These are phyloP conservation scores for Xerocomus spinulosus DNA, from an alignment of 768 basidiomycete genomes.

Conservation along the genomic window DNA sequence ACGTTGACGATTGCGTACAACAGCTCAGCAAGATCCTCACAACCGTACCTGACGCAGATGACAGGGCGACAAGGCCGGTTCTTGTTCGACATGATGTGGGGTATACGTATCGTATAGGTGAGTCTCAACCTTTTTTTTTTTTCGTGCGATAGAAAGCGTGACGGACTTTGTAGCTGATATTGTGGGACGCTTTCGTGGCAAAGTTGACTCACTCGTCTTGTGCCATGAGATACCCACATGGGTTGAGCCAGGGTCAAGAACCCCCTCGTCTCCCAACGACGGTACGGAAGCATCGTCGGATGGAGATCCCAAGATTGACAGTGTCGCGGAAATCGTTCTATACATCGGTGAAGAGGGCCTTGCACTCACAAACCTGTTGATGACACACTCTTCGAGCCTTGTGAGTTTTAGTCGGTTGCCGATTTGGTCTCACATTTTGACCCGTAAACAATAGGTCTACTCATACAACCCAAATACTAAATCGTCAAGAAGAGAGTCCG, in stretches of 20 bases:
- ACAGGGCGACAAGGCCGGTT: constrained; percentile 29
- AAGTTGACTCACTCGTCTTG: constrained; percentile 29
- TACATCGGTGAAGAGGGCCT: constrained; percentile 81
- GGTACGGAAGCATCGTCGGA: not conserved
- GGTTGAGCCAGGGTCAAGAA: constrained; percentile 11
- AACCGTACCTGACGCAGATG: not conserved
- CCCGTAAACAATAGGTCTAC: constrained; percentile 52
- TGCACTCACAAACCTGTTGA: constrained; percentile 76
- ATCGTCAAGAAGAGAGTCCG: constrained; percentile 52
- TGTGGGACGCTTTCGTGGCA: constrained; percentile 17
- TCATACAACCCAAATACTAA: constrained; percentile 63
- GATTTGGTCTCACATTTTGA: not conserved
- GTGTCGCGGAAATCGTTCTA: constrained; percentile 30
- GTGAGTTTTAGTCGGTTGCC: constrained; percentile 36
- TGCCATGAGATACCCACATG: constrained; percentile 35
- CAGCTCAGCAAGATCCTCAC: constrained; percentile 37
- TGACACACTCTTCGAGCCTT: constrained; percentile 66
- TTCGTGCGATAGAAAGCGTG: not conserved
- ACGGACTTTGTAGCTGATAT: constrained; percentile 14
- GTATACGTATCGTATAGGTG: constrained; percentile 67
- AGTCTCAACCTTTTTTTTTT: not conserved
- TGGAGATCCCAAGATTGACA: not conserved
- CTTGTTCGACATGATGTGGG: constrained; percentile 73
- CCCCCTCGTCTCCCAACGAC: not conserved
- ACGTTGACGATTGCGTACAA: constrained; percentile 47